phyloP scores from a whole-genome alignment of 2,329 filamentous ascomycete genomes.

The Sodiomyces alkalinus region DNA sequence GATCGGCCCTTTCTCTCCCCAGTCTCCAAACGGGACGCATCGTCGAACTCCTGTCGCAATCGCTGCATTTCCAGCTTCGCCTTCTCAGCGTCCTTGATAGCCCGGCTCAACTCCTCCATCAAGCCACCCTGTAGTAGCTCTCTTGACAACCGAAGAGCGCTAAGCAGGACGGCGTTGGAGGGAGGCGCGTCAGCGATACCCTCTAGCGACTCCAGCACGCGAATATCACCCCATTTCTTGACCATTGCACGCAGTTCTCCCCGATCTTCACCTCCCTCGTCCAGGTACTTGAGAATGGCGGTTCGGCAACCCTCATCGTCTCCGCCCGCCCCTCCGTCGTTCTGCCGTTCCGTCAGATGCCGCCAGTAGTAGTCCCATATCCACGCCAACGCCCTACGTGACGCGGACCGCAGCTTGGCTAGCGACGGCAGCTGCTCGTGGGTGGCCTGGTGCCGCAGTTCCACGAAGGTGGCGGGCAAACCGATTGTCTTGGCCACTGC shows the following conservation, averaged over 20 bases:
- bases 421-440: conserved; percentile 77
- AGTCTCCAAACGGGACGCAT: too few relatives aligned
- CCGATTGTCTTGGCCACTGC: conserved; percentile 52
- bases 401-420: conserved; percentile 53
- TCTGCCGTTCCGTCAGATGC: conserved; percentile 21
- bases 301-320: conserved; percentile 14
- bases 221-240: conserved; percentile 19
- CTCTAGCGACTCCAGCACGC: conserved; percentile 21
- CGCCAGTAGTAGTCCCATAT: conserved; percentile 84
- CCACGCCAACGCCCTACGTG: conserved; percentile 61
- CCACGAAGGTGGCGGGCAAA: conserved; percentile 67
- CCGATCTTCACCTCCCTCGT: conserved; percentile 14
- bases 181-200: conserved; percentile 23
- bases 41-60: too few relatives aligned
- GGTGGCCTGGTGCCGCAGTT: conserved; percentile 77
- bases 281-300: conserved; percentile 22
- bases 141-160: conserved; percentile 27
- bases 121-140: conserved; percentile 19
- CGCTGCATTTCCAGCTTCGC: conserved; percentile 4
- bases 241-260: conserved; percentile 15
- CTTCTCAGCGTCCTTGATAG: conserved; percentile 10
- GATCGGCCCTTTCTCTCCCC: too few relatives aligned
- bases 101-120: too few relatives aligned
- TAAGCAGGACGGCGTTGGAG: conserved; percentile 27
- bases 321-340: conserved; percentile 1